Evolutionary conservation across 768 basidiomycete species (phyloP).

Genomic region (Trametes meyenii): DNA sequence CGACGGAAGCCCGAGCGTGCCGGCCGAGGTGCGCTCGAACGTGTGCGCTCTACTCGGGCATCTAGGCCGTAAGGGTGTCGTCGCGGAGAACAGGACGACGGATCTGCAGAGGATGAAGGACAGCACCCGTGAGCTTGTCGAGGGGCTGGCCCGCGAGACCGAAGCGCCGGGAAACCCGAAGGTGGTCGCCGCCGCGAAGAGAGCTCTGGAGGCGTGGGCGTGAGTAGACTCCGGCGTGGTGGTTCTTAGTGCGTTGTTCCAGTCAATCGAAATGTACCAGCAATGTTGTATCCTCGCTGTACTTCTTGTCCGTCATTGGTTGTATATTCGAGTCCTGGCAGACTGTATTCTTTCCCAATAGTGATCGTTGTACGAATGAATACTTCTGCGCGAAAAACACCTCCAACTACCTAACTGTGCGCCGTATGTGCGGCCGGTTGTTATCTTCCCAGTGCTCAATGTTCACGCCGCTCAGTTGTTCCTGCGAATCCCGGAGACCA

Average conservation of each 20-base stretch:
- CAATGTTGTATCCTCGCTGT: slow-evolving; percentile 6
- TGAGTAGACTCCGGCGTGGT: background rate
- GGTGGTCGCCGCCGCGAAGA: slow-evolving; percentile 44
- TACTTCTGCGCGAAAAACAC: background rate
- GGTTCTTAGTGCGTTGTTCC: background rate
- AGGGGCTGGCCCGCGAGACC: slow-evolving; percentile 41
- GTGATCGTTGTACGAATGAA: background rate
- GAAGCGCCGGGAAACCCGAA: slow-evolving; percentile 36
- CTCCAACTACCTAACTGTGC: too few species aligned
- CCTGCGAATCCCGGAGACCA: too few species aligned
- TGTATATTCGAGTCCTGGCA: background rate
- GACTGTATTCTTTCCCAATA: background rate
- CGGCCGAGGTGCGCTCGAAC: slow-evolving; percentile 78
- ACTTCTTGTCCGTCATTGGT: background rate
- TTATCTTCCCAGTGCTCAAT: too few species aligned
- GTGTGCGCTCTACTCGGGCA: slow-evolving; percentile 73
- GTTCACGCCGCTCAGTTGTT: too few species aligned
- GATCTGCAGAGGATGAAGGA: slow-evolving; percentile 53
- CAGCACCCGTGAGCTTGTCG: slow-evolving; percentile 50
- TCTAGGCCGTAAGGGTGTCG: slow-evolving; percentile 54
- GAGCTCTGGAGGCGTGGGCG: slow-evolving; percentile 45
- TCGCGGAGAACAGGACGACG: slow-evolving; percentile 41
- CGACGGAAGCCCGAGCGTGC: slow-evolving; percentile 53
- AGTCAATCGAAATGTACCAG: background rate
- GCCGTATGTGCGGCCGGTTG: too few species aligned